Conservation (phyloP, 805 yeast species). For the Naumovozyma baii region DNA sequence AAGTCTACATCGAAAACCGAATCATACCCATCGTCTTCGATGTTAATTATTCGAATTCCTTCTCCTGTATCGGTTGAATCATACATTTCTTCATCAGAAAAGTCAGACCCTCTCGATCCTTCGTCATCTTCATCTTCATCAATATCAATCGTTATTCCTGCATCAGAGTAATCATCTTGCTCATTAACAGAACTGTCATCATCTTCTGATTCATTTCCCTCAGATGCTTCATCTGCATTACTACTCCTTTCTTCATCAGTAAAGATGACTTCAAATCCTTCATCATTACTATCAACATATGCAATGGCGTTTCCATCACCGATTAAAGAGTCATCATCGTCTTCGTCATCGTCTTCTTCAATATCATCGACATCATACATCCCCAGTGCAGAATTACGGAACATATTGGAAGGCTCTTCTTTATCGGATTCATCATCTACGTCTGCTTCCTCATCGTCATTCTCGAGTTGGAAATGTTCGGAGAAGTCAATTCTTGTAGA, state of each 20-base stretch:
- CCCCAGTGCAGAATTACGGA: conserved; percentile 82
- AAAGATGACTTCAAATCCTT: conserved; percentile 27
- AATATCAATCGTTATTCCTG: conserved; percentile 13
- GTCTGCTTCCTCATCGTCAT: conserved; percentile 47
- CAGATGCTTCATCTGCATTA: conserved; percentile 26
- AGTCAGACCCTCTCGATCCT: conserved; percentile 17
- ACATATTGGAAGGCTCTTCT: conserved; percentile 75
- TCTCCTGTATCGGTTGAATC: conserved; percentile 18
- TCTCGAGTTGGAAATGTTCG: conserved; percentile 47
- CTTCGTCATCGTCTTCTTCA: conserved; percentile 54
- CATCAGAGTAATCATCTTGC: conserved; percentile 20
- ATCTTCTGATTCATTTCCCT: conserved; percentile 12
- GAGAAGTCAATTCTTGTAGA: conserved; percentile 47
- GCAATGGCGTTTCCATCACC: conserved; percentile 38
- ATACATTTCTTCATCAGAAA: conserved; percentile 23
- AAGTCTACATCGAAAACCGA: conserved; percentile 30
- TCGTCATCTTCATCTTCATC: conserved; percentile 27
- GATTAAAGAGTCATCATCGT: conserved; percentile 39
- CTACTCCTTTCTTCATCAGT: conserved; percentile 28
- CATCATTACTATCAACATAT: conserved; percentile 31
- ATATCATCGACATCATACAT: conserved; percentile 82
- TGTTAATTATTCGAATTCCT: conserved; percentile 19
- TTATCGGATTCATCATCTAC: conserved; percentile 50
- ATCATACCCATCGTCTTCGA: conserved; percentile 23
- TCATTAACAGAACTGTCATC: conserved; percentile 10